A percentile compares a stretch with the other conserved stretches of the same genome.
Evolutionary conservation across 163 green algal species (phyloP).

Genomic region (Coccomyxa subellipsoidea): DNA sequence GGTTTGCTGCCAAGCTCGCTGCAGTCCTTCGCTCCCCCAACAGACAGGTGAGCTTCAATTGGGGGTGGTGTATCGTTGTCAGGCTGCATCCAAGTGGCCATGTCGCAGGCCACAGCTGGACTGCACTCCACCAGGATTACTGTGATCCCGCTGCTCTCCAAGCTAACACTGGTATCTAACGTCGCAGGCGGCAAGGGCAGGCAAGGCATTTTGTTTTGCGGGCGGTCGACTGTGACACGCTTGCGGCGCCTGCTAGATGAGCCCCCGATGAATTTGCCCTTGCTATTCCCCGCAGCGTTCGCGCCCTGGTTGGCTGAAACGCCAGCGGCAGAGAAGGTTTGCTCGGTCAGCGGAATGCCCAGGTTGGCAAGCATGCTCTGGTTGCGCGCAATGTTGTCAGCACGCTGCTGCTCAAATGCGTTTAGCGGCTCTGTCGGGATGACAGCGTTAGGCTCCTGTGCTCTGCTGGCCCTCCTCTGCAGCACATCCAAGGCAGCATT

Average conservation of each 20-base stretch:
- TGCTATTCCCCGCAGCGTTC: background rate
- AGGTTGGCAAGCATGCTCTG: background rate
- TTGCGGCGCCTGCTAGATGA: background rate
- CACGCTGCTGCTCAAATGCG: conserved; percentile 2
- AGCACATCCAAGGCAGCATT: background rate
- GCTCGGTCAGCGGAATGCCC: background rate
- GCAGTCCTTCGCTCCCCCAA: background rate
- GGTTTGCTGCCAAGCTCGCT: background rate
- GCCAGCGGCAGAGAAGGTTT: background rate
- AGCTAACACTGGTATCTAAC: background rate
- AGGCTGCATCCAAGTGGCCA: background rate
- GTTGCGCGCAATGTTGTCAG: background rate
- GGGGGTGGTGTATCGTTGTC: too few species aligned
- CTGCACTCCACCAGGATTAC: background rate
- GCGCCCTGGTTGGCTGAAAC: background rate
- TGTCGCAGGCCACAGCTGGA: background rate
- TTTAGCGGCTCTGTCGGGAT: too few species aligned
- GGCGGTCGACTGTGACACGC: background rate
- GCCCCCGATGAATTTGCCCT: background rate
- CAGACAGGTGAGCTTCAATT: too few species aligned
- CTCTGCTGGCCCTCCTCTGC: background rate
- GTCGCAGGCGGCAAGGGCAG: background rate
- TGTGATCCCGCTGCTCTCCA: background rate
- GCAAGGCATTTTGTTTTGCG: background rate
- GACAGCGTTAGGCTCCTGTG: too few species aligned